Evolutionary conservation across 2,329 filamentous ascomycete genomes (phyloP), one percentile per base, ranked within the genome.

Genomic region (Ascochyta koolunga): DNA sequence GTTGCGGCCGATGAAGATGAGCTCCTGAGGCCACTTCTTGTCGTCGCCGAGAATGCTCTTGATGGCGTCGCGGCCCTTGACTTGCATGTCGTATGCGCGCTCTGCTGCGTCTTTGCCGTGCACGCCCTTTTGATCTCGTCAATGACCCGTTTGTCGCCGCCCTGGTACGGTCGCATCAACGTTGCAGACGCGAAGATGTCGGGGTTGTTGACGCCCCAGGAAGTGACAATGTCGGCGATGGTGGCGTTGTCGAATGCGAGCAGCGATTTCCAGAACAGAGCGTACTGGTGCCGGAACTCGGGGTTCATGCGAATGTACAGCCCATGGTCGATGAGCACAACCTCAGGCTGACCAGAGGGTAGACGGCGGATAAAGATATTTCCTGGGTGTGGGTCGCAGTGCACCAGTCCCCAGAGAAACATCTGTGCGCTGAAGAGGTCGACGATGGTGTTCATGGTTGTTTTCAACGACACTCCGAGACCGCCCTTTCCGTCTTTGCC

Each of bases 401-500:
- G 93, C 0, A 98, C 90, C 37, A 90, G 84, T 11, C 95, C 95
- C 90, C 91, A 98, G 61, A 96, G 88, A 80, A 97, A 99, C 83
- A 98, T 98, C 71, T 98, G 93, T 2, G 91, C 93, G n/a, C 89
- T 90, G 79, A 98, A 99, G 29, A 98, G 83, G 72, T 97, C 93
- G 43, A 97, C 86, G 87, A 98, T 97, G 27, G 91, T 97, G 5
- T 89, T 89, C 95, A 98, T 98, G 54, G 97, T 91, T 54, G 93
- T 89, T 68, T 89, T 90, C 25, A 91, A 80, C 7, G 86, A 87
- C 3, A 99, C 79, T 0, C 95, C 95, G 0, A 98, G 84, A 0
- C 95, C 95, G 43, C 93, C 93, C 56, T 85, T 86, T 22, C 86
- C 84, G 43, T 85, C 83, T 6, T 76, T 78, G 4, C 93, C 93